Evolutionary conservation across 2,329 filamentous ascomycete species (phyloP), one percentile per base, ranked within the genome.

Genomic region (Dactylonectria macrodidyma): DNA sequence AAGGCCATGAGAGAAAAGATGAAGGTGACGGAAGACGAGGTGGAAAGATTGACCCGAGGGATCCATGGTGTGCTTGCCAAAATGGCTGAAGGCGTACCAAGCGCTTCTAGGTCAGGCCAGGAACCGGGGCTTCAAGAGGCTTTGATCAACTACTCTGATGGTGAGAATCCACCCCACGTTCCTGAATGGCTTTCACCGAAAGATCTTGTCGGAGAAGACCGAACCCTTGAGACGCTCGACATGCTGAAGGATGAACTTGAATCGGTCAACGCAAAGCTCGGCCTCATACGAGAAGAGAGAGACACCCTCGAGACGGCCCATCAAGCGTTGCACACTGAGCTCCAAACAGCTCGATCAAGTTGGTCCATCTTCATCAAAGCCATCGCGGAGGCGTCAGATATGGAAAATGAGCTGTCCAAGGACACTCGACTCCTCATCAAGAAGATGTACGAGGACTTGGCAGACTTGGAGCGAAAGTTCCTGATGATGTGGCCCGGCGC

Each of bases 391-490:
- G 22, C 36, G n/a, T 33, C 51, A 5, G 51, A 54, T 5, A 33
- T 9, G 3, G 30, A 54, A 19, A 3, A 54, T 5, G 19, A 36
- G 51, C 33, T 54, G 10, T 38, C 51, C 33, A 16, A 14, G 11
- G 51, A 54, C n/a, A 54, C 51, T n/a, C n/a, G 51, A 10, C 51
- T 22, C 16, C 33, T 54, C 10, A 16, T 54, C 10, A 33, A 19
- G n/a, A 38, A 36, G n/a, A 54, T 54, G 51, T 54, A 54, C 51
- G 19, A 36, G 51, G 30, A 38, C 6, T 5, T 5, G 10, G n/a
- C 11, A 34, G 51, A 54, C 51, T 34, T 54, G 51, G 51, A 54
- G 33, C 33, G 51, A 1, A 54, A 38, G 33, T 54, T 54, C 33
- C 33, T 54, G 3, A 22, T 36, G 33, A 9, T 16, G 5, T 22